phyloP scores from a whole-genome alignment of 2,329 filamentous ascomycete species.

The Myriosclerotinia duriaeana region DNA sequence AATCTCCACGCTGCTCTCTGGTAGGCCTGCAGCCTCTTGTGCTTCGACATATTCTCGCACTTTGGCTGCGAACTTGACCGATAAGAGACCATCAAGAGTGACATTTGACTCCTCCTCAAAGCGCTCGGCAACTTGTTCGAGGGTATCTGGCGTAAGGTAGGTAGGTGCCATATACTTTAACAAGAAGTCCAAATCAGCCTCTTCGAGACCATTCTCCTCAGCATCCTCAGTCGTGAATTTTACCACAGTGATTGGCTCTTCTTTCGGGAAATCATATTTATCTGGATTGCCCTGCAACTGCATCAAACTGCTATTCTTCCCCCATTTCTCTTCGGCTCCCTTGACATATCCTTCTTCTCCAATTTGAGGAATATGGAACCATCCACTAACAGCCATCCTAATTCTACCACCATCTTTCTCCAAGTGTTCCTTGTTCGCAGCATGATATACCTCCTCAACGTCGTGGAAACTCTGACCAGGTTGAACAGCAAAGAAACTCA shows the following conservation, averaged over 20 bases:
- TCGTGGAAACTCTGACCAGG: conserved; percentile 99
- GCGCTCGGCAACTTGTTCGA: conserved; percentile 75
- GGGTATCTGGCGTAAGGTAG: conserved; percentile 88
- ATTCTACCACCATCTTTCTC: conserved; percentile 72
- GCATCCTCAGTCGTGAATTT: conserved; percentile 25
- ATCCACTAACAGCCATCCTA: conserved; percentile 96
- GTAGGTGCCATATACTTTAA: conserved; percentile 86
- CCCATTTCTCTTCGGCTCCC: conserved; percentile 84
- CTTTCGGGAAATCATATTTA: conserved; percentile 78
- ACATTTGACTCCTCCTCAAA: conserved; percentile 85
- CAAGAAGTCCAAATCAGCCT: conserved; percentile 82
- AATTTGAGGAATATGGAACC: conserved; percentile 96
- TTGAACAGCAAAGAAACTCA: conserved; percentile 97
- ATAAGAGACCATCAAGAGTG: conserved; percentile 75
- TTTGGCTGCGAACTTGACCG: conserved; percentile 70
- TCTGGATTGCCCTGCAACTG: conserved; percentile 91
- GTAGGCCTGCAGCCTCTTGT: conserved; percentile 55
- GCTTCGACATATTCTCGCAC: conserved; percentile 70
- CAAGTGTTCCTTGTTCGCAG: conserved; percentile 57
- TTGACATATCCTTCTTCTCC: conserved; percentile 90
- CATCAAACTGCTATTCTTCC: conserved; percentile 85
- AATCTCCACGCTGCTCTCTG: conserved; percentile 53
- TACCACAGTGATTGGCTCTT: conserved; percentile 53
- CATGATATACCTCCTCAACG: conserved; percentile 93
- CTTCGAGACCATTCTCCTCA: conserved; percentile 63